These are phyloP conservation scores for Prasinococcaceae sp. DNA, from an alignment of 139 green algal genomes.

Conservation along the genomic window DNA sequence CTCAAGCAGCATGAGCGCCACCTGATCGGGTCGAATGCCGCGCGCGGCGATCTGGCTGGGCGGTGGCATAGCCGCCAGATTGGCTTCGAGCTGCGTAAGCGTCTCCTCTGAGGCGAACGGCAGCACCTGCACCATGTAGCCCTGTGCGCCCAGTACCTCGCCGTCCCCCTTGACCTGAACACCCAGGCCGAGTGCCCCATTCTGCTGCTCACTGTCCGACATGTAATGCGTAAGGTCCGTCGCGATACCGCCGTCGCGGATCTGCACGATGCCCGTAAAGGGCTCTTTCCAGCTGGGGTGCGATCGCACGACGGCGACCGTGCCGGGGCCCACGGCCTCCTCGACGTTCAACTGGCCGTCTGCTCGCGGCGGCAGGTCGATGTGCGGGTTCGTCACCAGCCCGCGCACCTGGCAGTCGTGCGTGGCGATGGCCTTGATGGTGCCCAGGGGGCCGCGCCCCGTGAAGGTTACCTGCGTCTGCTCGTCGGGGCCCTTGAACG, in stretches of 20 bases:
- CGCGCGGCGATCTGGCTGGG: slow-evolving; percentile 48
- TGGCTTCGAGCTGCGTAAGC: slow-evolving; percentile 52
- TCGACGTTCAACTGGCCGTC: slow-evolving; percentile 48
- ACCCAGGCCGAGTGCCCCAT: slow-evolving; percentile 36
- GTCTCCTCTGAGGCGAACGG: slow-evolving; percentile 79
- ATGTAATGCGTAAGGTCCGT: slow-evolving; percentile 84
- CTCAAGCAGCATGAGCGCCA: slow-evolving; percentile 51
- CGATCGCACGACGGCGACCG: slow-evolving; percentile 20
- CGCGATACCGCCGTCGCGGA: slow-evolving; percentile 53
- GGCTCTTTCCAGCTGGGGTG: slow-evolving; percentile 12
- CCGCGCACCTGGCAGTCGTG: slow-evolving; percentile 34
- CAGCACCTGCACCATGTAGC: slow-evolving; percentile 60
- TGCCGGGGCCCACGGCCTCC: slow-evolving; percentile 50
- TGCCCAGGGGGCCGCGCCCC: slow-evolving; percentile 52
- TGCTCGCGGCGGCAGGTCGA: slow-evolving; percentile 54
- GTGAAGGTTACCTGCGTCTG: slow-evolving; percentile 64
- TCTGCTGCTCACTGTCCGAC: slow-evolving; percentile 43
- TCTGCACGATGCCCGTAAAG: slow-evolving; percentile 53
- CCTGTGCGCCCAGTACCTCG: slow-evolving; percentile 43
- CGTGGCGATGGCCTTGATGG: slow-evolving; percentile 36
- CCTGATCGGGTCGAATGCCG: slow-evolving; percentile 36
- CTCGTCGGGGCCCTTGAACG: slow-evolving; percentile 57
- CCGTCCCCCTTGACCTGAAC: slow-evolving; percentile 71
- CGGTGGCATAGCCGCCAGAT: slow-evolving; percentile 39
- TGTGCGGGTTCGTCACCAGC: slow-evolving; percentile 43